Percentiles rank a stretch among this genome's conserved stretches.
phyloP scores from a whole-genome alignment of 768 basidiomycete species.

The Mrakia gelida region DNA sequence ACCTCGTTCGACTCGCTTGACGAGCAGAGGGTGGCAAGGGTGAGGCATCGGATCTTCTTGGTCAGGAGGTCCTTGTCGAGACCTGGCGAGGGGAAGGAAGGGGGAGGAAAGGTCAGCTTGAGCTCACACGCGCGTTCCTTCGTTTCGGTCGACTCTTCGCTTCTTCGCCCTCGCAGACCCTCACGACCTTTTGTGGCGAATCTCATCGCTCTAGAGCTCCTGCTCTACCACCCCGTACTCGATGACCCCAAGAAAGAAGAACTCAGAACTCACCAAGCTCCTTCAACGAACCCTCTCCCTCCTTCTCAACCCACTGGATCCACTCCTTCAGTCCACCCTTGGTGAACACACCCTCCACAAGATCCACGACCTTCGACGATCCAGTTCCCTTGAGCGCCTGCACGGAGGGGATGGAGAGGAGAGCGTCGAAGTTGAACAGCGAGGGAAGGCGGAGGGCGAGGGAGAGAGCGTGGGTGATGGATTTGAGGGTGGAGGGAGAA shows the following conservation, averaged over 20 bases:
- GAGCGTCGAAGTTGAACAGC: conserved; percentile 73
- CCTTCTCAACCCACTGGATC: conserved; percentile 54
- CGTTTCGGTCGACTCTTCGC: too few relatives aligned
- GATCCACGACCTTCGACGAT: conserved; percentile 10
- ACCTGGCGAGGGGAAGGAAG: conserved; percentile 45
- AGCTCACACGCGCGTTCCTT: background rate
- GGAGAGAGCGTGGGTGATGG: background rate
- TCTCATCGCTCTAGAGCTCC: too few relatives aligned
- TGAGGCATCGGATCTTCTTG: conserved; percentile 72
- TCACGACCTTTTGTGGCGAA: too few relatives aligned
- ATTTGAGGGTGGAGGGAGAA: background rate
- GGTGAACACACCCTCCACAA: conserved; percentile 15
- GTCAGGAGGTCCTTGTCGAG: conserved; percentile 60
- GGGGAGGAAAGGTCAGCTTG: conserved; percentile 6
- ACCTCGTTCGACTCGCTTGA: conserved; percentile 67
- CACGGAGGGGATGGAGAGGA: conserved; percentile 63
- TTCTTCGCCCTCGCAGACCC: too few relatives aligned
- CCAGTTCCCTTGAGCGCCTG: conserved; percentile 9
- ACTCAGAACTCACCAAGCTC: conserved; percentile 60
- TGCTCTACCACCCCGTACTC: too few relatives aligned
- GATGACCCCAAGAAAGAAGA: too few relatives aligned
- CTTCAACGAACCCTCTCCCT: conserved; percentile 52
- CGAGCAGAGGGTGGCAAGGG: conserved; percentile 59
- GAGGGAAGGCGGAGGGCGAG: conserved; percentile 31
- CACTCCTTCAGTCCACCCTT: conserved; percentile 56